These are phyloP conservation scores for Phytophthora niederhauseri DNA, from an alignment of 352 stramenopile genomes.

Conservation along the genomic window DNA sequence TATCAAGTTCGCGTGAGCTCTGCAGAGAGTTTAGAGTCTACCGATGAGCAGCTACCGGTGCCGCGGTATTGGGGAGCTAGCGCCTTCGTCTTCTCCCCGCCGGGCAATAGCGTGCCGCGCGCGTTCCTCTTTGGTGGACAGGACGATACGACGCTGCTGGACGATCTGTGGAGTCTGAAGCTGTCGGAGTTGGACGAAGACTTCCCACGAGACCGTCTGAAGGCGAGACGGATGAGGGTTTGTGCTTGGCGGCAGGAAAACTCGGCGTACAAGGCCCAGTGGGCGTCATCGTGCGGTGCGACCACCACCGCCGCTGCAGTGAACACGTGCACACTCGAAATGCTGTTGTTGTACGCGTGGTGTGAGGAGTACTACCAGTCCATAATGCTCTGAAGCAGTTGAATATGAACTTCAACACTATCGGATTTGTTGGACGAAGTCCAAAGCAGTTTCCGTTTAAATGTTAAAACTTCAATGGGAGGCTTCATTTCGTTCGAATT, in stretches of 20 bases:
- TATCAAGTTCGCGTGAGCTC: slow-evolving; percentile 15
- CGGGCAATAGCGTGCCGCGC: slow-evolving; percentile 15
- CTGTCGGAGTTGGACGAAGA: slow-evolving; percentile 44
- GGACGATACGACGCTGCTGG: slow-evolving; percentile 62
- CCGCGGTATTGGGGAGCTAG: slow-evolving; percentile 55
- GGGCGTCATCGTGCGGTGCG: slow-evolving; percentile 53
- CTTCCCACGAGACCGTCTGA: slow-evolving; percentile 24
- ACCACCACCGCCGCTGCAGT: slow-evolving; percentile 10
- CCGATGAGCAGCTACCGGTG: slow-evolving; percentile 26
- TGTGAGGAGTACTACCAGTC: slow-evolving; percentile 60
- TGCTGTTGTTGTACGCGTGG: slow-evolving; percentile 59
- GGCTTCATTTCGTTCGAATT: too few relatives aligned
- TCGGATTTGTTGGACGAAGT: neutral
- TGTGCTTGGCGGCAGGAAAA: slow-evolving; percentile 63
- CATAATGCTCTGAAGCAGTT: slow-evolving; percentile 39
- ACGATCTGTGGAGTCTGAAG: slow-evolving; percentile 67
- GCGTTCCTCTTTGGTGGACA: slow-evolving; percentile 73
- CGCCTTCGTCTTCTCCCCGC: slow-evolving; percentile 36
- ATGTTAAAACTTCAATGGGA: too few relatives aligned
- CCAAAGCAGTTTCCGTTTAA: too few relatives aligned
- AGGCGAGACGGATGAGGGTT: slow-evolving; percentile 24
- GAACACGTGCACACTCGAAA: slow-evolving; percentile 48
- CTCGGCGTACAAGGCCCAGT: slow-evolving; percentile 36
- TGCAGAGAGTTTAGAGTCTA: neutral
- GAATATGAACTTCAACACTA: neutral